A percentile compares a stretch with the other conserved stretches of the same genome.
phyloP scores from a whole-genome alignment of 2,329 filamentous ascomycete species.

The Periglandula ipomoeae region DNA sequence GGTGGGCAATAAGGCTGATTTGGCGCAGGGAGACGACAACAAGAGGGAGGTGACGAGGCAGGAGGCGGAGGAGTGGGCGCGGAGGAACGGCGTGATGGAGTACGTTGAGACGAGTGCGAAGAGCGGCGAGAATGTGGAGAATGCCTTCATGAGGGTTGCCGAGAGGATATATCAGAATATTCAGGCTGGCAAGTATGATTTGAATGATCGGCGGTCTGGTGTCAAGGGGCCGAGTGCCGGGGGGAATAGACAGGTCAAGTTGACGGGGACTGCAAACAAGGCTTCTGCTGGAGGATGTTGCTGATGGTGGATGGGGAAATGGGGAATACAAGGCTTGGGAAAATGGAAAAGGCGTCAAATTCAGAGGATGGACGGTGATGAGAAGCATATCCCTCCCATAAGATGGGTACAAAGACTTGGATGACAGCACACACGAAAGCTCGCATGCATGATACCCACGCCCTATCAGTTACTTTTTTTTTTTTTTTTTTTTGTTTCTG shows the following conservation, averaged over 20 bases:
- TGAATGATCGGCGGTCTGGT: constrained; percentile 85
- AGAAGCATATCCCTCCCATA: background rate
- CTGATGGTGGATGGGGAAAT: constrained; percentile 21
- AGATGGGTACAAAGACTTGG: background rate
- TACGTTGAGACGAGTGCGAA: constrained; percentile 97
- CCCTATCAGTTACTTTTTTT: background rate
- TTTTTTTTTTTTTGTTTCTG: background rate
- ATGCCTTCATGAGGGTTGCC: constrained; percentile 85
- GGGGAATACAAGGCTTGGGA: background rate
- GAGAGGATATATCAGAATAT: constrained; percentile 97
- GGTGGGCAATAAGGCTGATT: constrained; percentile 90
- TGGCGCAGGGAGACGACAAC: constrained; percentile 50
- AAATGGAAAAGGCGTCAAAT: background rate
- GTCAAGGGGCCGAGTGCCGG: constrained; percentile 65
- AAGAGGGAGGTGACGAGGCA: constrained; percentile 70
- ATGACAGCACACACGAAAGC: constrained; percentile 4
- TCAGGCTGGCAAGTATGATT: constrained; percentile 85
- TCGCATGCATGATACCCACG: constrained; percentile 7
- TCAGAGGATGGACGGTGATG: background rate
- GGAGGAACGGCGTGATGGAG: constrained; percentile 73
- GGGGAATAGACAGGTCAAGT: constrained; percentile 35
- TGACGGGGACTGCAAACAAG: constrained; percentile 31
- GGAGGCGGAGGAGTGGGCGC: constrained; percentile 88
- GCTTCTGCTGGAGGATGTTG: constrained; percentile 37
- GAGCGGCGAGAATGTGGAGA: constrained; percentile 87